Base-by-base conservation (phyloP, 768 basidiomycete species). In the Hygrophoropsis aurantiaca region DNA sequence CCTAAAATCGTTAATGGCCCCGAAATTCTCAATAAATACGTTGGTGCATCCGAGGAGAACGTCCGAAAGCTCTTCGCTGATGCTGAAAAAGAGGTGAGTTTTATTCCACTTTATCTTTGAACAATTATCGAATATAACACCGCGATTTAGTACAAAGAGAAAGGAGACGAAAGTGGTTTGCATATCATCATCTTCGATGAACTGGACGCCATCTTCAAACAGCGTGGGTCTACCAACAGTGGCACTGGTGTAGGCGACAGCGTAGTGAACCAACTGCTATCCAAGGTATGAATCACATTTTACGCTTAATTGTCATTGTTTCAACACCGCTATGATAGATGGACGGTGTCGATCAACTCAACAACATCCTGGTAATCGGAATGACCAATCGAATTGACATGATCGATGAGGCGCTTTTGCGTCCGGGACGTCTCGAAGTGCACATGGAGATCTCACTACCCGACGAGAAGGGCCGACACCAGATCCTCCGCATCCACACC, bases 171-270 rank as follows among this genome's bases (percentile, higher is more conserved):
- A 55, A 95, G 93, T 67, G 94, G 92, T 3, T 70, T 99, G 39
- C 97, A 99, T 61, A 98, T 99, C 72, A 97, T 99, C 71, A 99
- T 99, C 51, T 99, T 99, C 60, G 97, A 99, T 65, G 97, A 99
- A 69, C 68, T 99, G 57, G 97, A 99, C 60, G 97, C 97, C 13
- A 90, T 99, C 54, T 97, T 94, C 78, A 99, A 97, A 65, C 97
- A 98, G 59, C 87, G 97, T 79, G 97, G 97, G 4, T 90, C 91
- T 7, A 90, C 86, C 1, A 86, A 83, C 58, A 84, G 74, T 48
- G 92, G 94, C 2, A 98, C 97, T 8, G 97, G 97, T 38, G 97
- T 99, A 4, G 95, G 94, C n/a, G 97, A 99, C 66, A 97, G 87
- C 16, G 90, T 98, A 16, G 97, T 99, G 67, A 99, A 98, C 68